phyloP scores from a whole-genome alignment of 148 eudicot genomes.

The Silene uniflora region DNA sequence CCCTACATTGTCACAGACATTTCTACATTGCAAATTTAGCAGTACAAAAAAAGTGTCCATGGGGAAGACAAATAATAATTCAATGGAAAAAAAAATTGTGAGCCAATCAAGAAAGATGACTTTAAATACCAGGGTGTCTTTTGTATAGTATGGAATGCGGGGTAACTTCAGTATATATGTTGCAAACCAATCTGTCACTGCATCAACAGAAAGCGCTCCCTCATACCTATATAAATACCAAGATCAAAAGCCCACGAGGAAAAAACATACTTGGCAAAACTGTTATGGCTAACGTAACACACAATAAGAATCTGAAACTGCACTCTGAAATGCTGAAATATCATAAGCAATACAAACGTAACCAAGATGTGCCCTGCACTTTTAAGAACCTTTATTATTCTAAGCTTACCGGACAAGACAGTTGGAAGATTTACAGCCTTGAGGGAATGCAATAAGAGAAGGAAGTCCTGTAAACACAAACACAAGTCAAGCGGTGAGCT shows the following conservation, averaged over 20 bases:
- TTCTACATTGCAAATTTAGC: background rate
- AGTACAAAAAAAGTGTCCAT: background rate
- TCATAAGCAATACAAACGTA: background rate
- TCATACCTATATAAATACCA: constrained; percentile 48
- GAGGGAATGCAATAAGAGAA: constrained; percentile 63
- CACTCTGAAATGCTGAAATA: background rate
- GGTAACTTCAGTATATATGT: constrained; percentile 63
- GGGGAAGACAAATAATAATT: background rate
- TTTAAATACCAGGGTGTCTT: constrained; percentile 66
- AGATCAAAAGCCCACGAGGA: background rate
- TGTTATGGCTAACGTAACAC: background rate
- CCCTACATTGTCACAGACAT: background rate
- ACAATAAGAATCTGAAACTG: background rate
- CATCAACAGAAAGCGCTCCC: constrained; percentile 91
- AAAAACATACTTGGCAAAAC: background rate
- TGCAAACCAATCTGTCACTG: constrained; percentile 85
- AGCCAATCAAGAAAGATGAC: constrained; percentile 1
- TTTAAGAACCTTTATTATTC: constrained; percentile 13
- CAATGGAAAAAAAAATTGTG: background rate
- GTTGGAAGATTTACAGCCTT: constrained; percentile 59
- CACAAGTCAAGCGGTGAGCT: background rate
- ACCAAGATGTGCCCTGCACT: constrained; percentile 4
- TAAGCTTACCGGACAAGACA: constrained; percentile 65
- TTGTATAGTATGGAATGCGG: constrained; percentile 74
- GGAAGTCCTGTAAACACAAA: constrained; percentile 58